phyloP scores from a whole-genome alignment of 2,329 filamentous ascomycete genomes.

The Ceratocystis eucalypticola region DNA sequence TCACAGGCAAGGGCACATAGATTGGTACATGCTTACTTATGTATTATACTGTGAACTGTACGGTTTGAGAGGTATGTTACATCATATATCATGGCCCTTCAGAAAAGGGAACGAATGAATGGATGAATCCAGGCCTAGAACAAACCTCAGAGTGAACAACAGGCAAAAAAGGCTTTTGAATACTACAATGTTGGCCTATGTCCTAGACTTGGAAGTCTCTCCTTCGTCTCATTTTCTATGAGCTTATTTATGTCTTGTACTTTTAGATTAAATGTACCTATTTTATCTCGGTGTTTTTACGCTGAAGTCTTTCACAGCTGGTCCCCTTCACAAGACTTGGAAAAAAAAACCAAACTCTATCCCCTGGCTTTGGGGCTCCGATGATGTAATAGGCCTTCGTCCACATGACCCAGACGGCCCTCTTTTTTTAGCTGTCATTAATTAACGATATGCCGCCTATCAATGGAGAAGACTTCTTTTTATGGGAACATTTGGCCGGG shows the following conservation, averaged over 20 bases:
- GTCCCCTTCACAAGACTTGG: background rate
- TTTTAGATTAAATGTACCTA: background rate
- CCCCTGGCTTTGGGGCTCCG: background rate
- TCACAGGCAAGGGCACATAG: background rate
- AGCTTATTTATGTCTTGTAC: slow-evolving; percentile 5
- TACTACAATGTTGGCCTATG: background rate
- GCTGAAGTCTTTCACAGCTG: background rate
- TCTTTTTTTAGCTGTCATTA: background rate
- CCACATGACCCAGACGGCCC: background rate
- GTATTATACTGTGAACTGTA: background rate
- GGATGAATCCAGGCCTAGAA: background rate
- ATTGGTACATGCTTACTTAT: background rate
- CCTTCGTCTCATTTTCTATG: background rate
- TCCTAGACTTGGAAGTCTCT: background rate
- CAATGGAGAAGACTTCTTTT: background rate
- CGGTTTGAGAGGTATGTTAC: background rate
- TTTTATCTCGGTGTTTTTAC: background rate
- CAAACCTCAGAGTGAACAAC: background rate
- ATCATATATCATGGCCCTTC: background rate
- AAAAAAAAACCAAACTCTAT: background rate
- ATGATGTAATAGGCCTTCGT: background rate
- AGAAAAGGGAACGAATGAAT: background rate
- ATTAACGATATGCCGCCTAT: background rate
- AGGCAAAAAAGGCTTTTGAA: background rate
- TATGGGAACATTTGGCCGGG: background rate